phyloP scores from a whole-genome alignment of 129 eudicot genomes.

The Lactuca saligna region DNA sequence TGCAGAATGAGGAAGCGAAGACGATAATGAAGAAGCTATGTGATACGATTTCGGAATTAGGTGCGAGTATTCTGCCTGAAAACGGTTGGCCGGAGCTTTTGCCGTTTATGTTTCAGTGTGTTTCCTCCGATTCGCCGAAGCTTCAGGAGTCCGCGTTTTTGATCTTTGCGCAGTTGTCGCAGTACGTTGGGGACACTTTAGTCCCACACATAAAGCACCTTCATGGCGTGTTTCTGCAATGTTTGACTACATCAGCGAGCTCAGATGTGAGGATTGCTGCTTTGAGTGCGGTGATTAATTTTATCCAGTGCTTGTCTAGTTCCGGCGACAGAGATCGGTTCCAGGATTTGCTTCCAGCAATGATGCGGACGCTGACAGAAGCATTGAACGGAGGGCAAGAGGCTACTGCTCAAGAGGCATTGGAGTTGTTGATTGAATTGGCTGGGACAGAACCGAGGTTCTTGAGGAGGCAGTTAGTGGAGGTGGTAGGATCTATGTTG shows the following conservation, averaged over 20 bases:
- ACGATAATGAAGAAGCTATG: conserved; percentile 77
- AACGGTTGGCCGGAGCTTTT: conserved; percentile 84
- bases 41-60: conserved; percentile 88
- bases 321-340: conserved; percentile 83
- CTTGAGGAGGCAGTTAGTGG: conserved; percentile 86
- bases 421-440: conserved; percentile 89
- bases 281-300: conserved; percentile 82
- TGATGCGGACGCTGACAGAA: conserved; percentile 92
- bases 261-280: conserved; percentile 89
- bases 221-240: conserved; percentile 69
- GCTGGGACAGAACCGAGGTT: conserved; percentile 98
- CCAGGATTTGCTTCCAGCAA: conserved; percentile 89
- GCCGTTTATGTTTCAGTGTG: conserved; percentile 96
- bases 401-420: conserved; percentile 92
- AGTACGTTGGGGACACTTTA: conserved; percentile 74
- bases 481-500: conserved; percentile 94
- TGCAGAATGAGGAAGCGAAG: conserved; percentile 65
- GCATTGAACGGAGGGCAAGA: conserved; percentile 82
- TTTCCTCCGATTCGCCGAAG: conserved; percentile 55
- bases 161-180: conserved; percentile 84
- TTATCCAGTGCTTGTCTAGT: conserved; percentile 80
- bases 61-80: conserved; percentile 67
- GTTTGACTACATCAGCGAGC: conserved; percentile 52
- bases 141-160: conserved; percentile 83
- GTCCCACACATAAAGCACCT: conserved; percentile 62